A percentile compares a stretch with the other conserved stretches of the same genome.
phyloP scores from a whole-genome alignment of 2,329 filamentous ascomycete species.

The Beauveria sp. region DNA sequence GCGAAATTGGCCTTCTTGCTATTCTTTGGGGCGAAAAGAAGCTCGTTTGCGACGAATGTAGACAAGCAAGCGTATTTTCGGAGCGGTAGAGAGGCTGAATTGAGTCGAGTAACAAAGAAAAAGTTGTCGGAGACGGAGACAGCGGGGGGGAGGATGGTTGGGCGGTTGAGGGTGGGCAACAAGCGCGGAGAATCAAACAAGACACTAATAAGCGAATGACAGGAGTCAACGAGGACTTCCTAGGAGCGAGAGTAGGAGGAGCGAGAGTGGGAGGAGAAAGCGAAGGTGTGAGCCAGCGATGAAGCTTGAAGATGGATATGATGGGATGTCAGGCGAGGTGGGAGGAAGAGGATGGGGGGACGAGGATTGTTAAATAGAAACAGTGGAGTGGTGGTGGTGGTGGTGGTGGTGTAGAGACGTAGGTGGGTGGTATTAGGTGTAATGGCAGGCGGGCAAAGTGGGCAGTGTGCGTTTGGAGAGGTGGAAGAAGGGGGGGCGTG shows the following conservation, averaged over 20 bases:
- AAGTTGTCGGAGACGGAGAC: constrained; percentile 5
- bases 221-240: constrained; percentile 70
- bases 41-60: background rate
- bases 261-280: constrained; percentile 34
- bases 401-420: background rate
- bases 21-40: background rate
- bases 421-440: background rate
- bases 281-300: constrained; percentile 32
- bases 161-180: constrained; percentile 24
- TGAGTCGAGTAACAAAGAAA: background rate
- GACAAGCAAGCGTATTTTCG: background rate
- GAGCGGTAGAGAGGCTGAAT: background rate
- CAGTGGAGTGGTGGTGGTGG: constrained; percentile 1
- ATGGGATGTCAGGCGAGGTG: constrained; percentile 16
- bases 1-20: background rate
- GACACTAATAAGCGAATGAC: constrained; percentile 59
- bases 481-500: background rate
- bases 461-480: background rate
- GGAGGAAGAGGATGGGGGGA: constrained; percentile 13
- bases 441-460: background rate
- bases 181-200: constrained; percentile 40
- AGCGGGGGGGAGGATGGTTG: constrained; percentile 10
- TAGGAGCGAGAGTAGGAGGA: constrained; percentile 31
- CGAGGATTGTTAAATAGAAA: constrained; percentile 11
- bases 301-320: constrained; percentile 11